Conservation (phyloP, 1,139 yeast species). For the Candida pseudoviswanathii region DNA sequence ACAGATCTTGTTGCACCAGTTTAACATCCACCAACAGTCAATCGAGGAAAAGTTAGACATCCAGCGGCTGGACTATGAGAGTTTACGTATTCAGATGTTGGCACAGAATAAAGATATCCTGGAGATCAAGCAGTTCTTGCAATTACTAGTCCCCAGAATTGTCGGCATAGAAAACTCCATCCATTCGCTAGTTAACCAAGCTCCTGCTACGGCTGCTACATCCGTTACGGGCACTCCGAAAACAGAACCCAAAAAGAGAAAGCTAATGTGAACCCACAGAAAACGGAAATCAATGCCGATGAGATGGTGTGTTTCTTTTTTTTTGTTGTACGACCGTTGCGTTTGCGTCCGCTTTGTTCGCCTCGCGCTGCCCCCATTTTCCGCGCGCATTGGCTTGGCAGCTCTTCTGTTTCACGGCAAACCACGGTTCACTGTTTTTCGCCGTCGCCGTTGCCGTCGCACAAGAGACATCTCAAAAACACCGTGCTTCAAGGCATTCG, state of each 20-base stretch:
- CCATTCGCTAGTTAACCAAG: background rate
- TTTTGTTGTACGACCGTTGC: background rate
- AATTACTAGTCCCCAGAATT: conserved; percentile 24
- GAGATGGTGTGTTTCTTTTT: background rate
- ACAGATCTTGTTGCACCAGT: background rate
- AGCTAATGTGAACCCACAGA: background rate
- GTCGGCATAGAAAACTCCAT: conserved; percentile 20
- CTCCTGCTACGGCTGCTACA: background rate
- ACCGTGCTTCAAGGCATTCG: background rate
- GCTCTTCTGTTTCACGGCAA: background rate
- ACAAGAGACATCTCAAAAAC: background rate
- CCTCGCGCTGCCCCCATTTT: background rate
- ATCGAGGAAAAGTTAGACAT: background rate
- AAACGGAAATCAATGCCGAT: background rate
- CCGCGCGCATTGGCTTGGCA: background rate
- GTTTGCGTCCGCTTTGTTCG: background rate
- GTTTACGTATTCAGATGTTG: conserved; percentile 1
- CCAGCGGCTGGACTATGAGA: background rate
- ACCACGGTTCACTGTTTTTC: background rate
- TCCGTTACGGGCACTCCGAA: background rate
- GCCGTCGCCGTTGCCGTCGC: background rate
- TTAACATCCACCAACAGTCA: background rate
- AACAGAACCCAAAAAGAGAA: background rate
- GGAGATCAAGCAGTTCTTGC: conserved; percentile 24
- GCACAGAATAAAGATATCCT: conserved; percentile 9